Evolutionary conservation across 805 yeast genomes (phyloP).

Genomic region (Nakazawaea holstii): DNA sequence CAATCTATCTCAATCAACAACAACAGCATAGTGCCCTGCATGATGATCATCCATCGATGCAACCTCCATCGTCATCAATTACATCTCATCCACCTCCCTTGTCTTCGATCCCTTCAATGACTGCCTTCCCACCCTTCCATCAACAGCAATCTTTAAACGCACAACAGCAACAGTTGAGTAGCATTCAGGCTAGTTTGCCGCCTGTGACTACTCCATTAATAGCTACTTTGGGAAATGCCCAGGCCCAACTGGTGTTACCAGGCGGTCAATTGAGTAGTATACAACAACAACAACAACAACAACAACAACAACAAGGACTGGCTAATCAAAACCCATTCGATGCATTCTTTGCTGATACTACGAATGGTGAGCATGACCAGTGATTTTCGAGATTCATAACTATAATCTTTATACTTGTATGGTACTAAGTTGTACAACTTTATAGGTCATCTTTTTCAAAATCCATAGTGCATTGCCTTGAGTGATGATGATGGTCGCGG

Average conservation of each 20-base stretch:
- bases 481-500: no score
- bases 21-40: constrained; percentile 16
- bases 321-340: constrained; percentile 8
- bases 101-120: constrained; percentile 30
- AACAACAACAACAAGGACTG: neutral
- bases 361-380: neutral
- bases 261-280: neutral
- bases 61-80: constrained; percentile 1
- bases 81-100: constrained; percentile 21
- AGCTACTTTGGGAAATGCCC: constrained; percentile 30
- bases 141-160: constrained; percentile 11
- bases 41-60: constrained; percentile 7
- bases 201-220: constrained; percentile 29
- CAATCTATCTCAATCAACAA: constrained; percentile 13
- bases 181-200: constrained; percentile 15
- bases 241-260: constrained; percentile 12
- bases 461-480: no score
- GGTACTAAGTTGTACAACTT: no score
- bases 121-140: constrained; percentile 20
- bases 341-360: neutral
- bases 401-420: no score
- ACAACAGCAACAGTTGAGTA: constrained; percentile 20
- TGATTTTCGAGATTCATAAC: no score
- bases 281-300: constrained; percentile 1
- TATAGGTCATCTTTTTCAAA: no score